Evolutionary conservation across 2,329 filamentous ascomycete genomes (phyloP).

Genomic region (Iodosphaeria phyllophila): DNA sequence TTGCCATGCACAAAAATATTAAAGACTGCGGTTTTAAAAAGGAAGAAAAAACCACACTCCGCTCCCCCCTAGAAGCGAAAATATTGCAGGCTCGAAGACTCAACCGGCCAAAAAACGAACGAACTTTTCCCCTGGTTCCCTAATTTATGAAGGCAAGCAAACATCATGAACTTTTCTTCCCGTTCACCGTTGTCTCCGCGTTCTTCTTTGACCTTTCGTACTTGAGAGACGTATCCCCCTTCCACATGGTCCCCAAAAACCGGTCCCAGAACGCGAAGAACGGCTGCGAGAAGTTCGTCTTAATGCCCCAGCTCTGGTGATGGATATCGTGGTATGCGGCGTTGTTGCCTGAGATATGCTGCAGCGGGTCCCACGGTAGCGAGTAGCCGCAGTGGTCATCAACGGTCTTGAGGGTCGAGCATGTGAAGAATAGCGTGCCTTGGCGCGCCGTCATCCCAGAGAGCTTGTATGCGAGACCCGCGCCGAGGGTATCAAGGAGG

Average conservation of each 20-base stretch:
- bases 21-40: too few relatives aligned
- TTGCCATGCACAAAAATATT: too few relatives aligned
- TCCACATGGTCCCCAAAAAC: slow-evolving; percentile 66
- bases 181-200: slow-evolving; percentile 17
- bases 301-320: slow-evolving; percentile 98
- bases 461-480: slow-evolving; percentile 65
- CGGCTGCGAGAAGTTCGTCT: slow-evolving; percentile 79
- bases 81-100: neutral
- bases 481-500: slow-evolving; percentile 76
- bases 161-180: slow-evolving; percentile 25
- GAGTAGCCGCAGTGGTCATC: slow-evolving; percentile 94
- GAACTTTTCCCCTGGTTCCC: too few relatives aligned
- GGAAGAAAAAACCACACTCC: too few relatives aligned
- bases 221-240: slow-evolving; percentile 33
- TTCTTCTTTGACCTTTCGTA: slow-evolving; percentile 23
- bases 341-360: slow-evolving; percentile 86
- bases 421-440: slow-evolving; percentile 75
- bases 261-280: slow-evolving; percentile 95
- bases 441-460: slow-evolving; percentile 72
- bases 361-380: slow-evolving; percentile 89
- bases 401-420: slow-evolving; percentile 86
- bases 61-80: neutral
- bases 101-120: neutral
- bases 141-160: slow-evolving; percentile 1
- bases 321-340: slow-evolving; percentile 95